phyloP scores from a whole-genome alignment of 169 alveolate genomes.

The Plasmodium fragile region DNA sequence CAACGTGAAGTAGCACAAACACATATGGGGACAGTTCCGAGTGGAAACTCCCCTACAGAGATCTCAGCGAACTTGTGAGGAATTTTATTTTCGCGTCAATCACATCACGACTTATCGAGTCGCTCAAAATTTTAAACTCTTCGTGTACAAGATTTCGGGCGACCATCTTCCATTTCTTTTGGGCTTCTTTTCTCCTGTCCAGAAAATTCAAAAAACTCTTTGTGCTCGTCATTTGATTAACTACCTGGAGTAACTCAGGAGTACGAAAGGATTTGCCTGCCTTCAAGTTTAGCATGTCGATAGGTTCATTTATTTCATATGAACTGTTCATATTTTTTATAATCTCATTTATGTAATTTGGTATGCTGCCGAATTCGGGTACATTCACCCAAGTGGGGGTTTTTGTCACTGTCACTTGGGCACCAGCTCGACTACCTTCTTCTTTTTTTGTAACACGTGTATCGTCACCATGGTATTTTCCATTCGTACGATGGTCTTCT shows the following conservation, averaged over 20 bases:
- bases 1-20: background rate
- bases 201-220: slow-evolving; percentile 29
- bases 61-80: slow-evolving; percentile 20
- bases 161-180: slow-evolving; percentile 45
- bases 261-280: slow-evolving; percentile 38
- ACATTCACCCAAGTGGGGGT: background rate
- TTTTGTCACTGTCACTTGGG: background rate
- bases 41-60: background rate
- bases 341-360: slow-evolving; percentile 39
- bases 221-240: slow-evolving; percentile 27
- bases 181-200: slow-evolving; percentile 48
- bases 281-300: slow-evolving; percentile 54
- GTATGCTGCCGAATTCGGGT: slow-evolving; percentile 2
- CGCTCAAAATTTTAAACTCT: slow-evolving; percentile 22
- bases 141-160: slow-evolving; percentile 31
- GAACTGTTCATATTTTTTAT: slow-evolving; percentile 70
- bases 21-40: background rate
- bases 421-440: background rate
- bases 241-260: slow-evolving; percentile 3
- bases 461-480: background rate
- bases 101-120: slow-evolving; percentile 25
- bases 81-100: slow-evolving; percentile 39
- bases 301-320: slow-evolving; percentile 49
- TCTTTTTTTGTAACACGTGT: background rate
- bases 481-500: background rate